A percentile compares a stretch with the other conserved stretches of the same genome.
phyloP scores from a whole-genome alignment of 768 basidiomycete species.

The Cubamyces lactineus region DNA sequence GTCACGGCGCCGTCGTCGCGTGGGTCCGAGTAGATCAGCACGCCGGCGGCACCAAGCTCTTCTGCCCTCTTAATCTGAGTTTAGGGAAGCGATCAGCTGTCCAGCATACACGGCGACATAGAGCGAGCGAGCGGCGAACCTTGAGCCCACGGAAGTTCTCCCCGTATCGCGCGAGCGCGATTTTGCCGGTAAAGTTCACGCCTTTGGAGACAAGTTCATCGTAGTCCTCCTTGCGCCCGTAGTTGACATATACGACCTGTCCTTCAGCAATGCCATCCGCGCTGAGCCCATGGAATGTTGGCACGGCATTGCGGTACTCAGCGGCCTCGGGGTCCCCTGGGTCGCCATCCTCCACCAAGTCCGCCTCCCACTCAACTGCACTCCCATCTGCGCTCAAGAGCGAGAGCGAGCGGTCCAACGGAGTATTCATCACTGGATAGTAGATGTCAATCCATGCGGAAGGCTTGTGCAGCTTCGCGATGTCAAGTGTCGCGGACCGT shows the following conservation, averaged over 20 bases:
- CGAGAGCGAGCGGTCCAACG: conserved; percentile 66
- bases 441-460: conserved; percentile 86
- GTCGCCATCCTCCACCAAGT: conserved; percentile 75
- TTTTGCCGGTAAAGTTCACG: conserved; percentile 73
- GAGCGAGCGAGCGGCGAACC: conserved; percentile 38
- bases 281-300: conserved; percentile 85
- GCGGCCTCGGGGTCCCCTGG: conserved; percentile 72
- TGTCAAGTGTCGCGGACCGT: conserved; percentile 62
- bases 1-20: conserved; percentile 84
- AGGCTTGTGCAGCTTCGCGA: conserved; percentile 50
- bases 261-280: conserved; percentile 77
- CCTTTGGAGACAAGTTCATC: conserved; percentile 67
- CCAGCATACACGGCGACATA: background rate
- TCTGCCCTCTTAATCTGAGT: conserved; percentile 76
- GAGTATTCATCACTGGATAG: conserved; percentile 85
- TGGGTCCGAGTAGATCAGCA: conserved; percentile 84
- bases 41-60: conserved; percentile 77
- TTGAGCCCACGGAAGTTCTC: conserved; percentile 88
- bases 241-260: conserved; percentile 75
- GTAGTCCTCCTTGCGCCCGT: conserved; percentile 76
- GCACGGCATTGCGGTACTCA: conserved; percentile 65
- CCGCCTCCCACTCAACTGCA: conserved; percentile 65
- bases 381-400: conserved; percentile 67
- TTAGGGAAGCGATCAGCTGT: background rate
- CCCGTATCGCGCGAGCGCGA: conserved; percentile 81